A percentile compares a stretch with the other conserved stretches of the same genome.
These are phyloP conservation scores for Suillus hirtellus DNA, from an alignment of 768 basidiomycete genomes.

Conservation along the genomic window DNA sequence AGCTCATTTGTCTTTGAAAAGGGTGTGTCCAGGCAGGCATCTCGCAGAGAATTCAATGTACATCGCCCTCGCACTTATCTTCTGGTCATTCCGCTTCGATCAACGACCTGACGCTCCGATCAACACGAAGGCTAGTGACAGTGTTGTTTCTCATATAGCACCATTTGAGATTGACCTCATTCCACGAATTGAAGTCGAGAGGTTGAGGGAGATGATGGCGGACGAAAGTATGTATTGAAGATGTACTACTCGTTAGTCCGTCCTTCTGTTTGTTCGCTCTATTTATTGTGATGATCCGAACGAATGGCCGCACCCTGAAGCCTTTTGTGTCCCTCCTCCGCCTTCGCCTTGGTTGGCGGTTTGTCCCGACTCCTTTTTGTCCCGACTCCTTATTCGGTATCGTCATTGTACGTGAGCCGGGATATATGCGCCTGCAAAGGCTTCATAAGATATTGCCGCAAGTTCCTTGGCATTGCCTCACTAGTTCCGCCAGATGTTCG, in stretches of 20 bases:
- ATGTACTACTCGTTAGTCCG: not conserved
- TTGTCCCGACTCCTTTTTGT: too few relatives aligned
- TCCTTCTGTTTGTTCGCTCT: not conserved
- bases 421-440: too few relatives aligned
- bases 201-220: conserved; percentile 19
- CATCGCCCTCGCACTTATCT: conserved; percentile 57
- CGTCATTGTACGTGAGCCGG: too few relatives aligned
- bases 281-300: not conserved
- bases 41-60: conserved; percentile 49
- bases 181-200: conserved; percentile 35
- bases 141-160: conserved; percentile 53
- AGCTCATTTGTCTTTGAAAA: conserved; percentile 17
- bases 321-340: too few relatives aligned
- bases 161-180: conserved; percentile 59
- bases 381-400: too few relatives aligned
- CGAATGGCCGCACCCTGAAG: too few relatives aligned
- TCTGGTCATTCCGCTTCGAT: conserved; percentile 61
- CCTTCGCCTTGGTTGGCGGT: too few relatives aligned
- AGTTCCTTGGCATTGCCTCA: too few relatives aligned
- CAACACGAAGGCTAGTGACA: conserved; percentile 54
- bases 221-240: not conserved
- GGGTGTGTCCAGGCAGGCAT: conserved; percentile 63
- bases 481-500: too few relatives aligned
- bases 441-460: too few relatives aligned
- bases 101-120: conserved; percentile 51